These are phyloP conservation scores for Trebouxia sp. DNA, from an alignment of 139 green algal species.

Conservation along the genomic window DNA sequence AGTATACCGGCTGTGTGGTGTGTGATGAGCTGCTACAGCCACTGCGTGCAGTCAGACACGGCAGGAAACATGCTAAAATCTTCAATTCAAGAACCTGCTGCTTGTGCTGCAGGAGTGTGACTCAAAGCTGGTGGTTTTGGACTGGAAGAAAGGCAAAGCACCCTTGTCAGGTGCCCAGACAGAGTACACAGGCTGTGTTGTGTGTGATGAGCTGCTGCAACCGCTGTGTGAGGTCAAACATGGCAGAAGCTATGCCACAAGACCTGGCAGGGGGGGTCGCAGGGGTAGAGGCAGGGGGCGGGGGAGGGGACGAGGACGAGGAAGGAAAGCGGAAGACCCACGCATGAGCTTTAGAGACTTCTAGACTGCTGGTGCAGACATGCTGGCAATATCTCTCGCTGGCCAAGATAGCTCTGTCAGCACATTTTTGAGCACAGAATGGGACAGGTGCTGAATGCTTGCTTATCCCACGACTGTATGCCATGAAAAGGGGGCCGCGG, in stretches of 20 bases:
- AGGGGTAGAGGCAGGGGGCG: constrained; percentile 52
- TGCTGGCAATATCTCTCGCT: no score
- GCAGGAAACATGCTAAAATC: neutral
- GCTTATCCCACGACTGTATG: no score
- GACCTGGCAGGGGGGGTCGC: constrained; percentile 36
- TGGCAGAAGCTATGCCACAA: constrained; percentile 53
- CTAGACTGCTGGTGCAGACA: constrained; percentile 30
- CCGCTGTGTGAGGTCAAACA: constrained; percentile 58
- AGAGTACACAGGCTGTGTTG: constrained; percentile 55
- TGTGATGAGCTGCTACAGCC: neutral
- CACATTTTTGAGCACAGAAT: no score
- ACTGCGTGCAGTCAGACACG: neutral
- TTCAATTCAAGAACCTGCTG: neutral
- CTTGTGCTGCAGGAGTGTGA: constrained; percentile 45
- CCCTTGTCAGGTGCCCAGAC: constrained; percentile 34
- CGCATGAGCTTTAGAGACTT: constrained; percentile 74
- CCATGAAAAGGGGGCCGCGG: no score
- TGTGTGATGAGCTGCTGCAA: constrained; percentile 71
- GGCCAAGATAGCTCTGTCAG: no score
- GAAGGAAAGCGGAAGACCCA: constrained; percentile 51
- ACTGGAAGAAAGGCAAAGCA: constrained; percentile 62
- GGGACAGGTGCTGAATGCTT: no score
- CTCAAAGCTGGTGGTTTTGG: constrained; percentile 50
- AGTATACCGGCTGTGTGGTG: neutral
- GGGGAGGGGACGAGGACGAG: constrained; percentile 46